A percentile compares a stretch with the other conserved stretches of the same genome.
These are phyloP conservation scores for Shiraia bambusicola DNA, from an alignment of 2,329 filamentous ascomycete species.

Conservation along the genomic window DNA sequence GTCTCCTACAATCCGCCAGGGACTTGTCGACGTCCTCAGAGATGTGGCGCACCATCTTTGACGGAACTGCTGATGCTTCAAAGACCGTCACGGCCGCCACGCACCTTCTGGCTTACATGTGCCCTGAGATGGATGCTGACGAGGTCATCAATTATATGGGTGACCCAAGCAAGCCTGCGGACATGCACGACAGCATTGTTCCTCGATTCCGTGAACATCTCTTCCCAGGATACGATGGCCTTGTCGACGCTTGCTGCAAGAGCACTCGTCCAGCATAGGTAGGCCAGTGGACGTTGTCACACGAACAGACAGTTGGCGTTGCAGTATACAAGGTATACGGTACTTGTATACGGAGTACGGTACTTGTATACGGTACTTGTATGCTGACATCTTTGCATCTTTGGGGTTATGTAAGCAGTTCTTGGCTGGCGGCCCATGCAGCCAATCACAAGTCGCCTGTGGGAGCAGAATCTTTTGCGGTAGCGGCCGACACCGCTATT, in stretches of 20 bases:
- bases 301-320: too few relatives aligned
- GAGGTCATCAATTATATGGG: conserved; percentile 19
- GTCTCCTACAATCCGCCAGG: conserved; percentile 2
- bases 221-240: conserved; percentile 8
- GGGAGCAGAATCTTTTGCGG: conserved; percentile 8
- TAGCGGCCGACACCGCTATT: conserved; percentile 24
- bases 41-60: conserved; percentile 19
- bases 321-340: neutral
- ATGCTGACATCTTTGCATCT: neutral
- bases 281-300: too few relatives aligned
- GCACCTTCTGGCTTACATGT: conserved; percentile 10
- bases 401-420: neutral
- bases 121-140: conserved; percentile 13
- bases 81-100: conserved; percentile 12
- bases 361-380: neutral
- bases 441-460: neutral
- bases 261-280: neutral
- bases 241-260: neutral
- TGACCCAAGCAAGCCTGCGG: conserved; percentile 13
- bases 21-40: neutral
- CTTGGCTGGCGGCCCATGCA: neutral
- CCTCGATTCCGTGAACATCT: conserved; percentile 10
- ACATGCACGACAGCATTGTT: conserved; percentile 14
- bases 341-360: neutral
- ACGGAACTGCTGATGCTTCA: conserved; percentile 12